Evolutionary conservation across 148 eudicot genomes (phyloP), one percentile per base, ranked within the genome.

Genomic region (Linanthus parryae): DNA sequence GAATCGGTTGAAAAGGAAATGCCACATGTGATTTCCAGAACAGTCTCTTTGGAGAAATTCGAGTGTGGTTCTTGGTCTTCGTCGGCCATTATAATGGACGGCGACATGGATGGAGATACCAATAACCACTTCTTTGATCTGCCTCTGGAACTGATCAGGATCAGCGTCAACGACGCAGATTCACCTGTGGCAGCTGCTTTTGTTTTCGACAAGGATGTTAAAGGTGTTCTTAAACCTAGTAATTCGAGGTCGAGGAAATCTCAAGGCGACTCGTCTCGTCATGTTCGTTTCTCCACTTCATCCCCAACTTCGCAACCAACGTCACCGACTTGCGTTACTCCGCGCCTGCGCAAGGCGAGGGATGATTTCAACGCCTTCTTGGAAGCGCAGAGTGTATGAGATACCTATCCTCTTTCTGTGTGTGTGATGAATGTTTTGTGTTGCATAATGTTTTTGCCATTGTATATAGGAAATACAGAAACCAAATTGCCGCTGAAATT

Each of bases 31-130:
- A 77, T 85, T 26, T 89, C 97, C n/a, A 71, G 71, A 44, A 77
- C 64, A 21, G 83, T 80, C 21, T 89, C 97, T 0, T 27, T 89
- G 17, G 91, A 89, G 62, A 89, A 73, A 68, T 89, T 89, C 22
- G 95, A 89, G 18, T 82, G 94, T 5, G 97, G 83, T 9, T 85
- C 97, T 8, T 85, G 84, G 83, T 60, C 67, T 14, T 72, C 96
- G 6, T 70, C 86, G 0, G 76, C 60, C 2, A 44, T 70, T 34
- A 52, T 64, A 19, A 44, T 65, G 10, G 75, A 64, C 2, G 73
- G 58, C 15, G 73, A 49, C 8, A 39, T 35, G 17, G 45, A 44
- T 18, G 58, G 60, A 60, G 80, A 74, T 21, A 45, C 81, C 0
- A 52, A 74, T 16, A 80, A 72, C 38, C 73, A 73, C 18, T 84